Evolutionary conservation across 495 filamentous ascomycete genomes (phyloP).

Genomic region (Niebla homalea): DNA sequence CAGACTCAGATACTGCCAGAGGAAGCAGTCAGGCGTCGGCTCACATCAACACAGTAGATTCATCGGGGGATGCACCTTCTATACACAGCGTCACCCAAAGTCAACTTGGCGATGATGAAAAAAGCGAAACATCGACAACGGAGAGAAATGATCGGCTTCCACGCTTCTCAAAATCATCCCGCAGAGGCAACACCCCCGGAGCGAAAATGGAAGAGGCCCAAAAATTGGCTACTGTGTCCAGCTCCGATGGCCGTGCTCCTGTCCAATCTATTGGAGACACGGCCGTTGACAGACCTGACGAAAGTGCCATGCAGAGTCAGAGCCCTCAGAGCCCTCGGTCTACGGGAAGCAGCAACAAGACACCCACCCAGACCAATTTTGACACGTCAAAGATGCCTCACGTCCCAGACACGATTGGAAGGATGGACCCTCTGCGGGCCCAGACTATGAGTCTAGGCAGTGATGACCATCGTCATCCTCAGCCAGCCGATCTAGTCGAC

Average conservation of each 20-base stretch:
- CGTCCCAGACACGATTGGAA: no score
- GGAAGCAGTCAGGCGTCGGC: neutral
- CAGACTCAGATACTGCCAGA: neutral
- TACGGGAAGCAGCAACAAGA: constrained; percentile 11
- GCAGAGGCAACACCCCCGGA: neutral
- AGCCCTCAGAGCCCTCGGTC: constrained; percentile 5
- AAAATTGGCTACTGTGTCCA: no score
- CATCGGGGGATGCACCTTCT: constrained; percentile 4
- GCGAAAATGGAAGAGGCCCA: neutral
- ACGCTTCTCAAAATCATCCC: constrained; percentile 2
- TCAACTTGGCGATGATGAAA: constrained; percentile 14
- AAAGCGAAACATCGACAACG: constrained; percentile 8
- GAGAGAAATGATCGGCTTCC: constrained; percentile 2
- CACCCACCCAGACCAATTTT: constrained; percentile 13
- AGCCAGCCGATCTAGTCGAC: no score
- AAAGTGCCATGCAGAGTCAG: neutral
- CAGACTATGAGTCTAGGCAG: no score
- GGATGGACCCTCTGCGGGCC: no score
- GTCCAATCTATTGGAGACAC: no score
- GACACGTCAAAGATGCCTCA: neutral
- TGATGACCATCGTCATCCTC: no score
- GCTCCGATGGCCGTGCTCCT: no score
- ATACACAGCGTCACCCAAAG: constrained; percentile 13
- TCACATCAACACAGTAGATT: neutral
- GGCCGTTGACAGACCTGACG: no score